Evolutionary conservation across 805 yeast genomes (phyloP), one percentile per base, ranked within the genome.

Genomic region (Spathaspora girioi): DNA sequence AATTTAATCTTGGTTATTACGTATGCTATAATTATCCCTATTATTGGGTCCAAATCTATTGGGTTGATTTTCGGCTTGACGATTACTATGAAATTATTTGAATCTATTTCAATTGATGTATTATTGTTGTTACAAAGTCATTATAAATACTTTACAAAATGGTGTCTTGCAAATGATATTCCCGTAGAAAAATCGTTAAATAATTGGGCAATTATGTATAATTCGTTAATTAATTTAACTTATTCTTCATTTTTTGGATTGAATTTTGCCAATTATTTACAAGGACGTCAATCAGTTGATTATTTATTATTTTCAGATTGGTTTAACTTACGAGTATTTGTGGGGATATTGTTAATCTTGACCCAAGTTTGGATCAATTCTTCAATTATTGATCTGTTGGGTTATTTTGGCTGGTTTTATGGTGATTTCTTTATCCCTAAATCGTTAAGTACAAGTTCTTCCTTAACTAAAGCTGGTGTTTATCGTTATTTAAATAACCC

Each of bases 321-420:
- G 75, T 66, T 78, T 56, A 72, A 70, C 45, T 74, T 83, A 54
- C 66, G 87, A 50, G 56, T 79, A n/a, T 84, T 86, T 49, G 60
- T 84, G 45, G 93, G 93, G 10, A 54, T 68, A 0, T 64, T 81
- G 52, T 70, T 87, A 35, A 70, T 84, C 14, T 57, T 76, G 7
- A 71, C 88, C 27, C 96, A 88, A 59, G 63, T 78, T 15, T 83
- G 89, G 86, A 85, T 89, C 35, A 82, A 86, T 57, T 59, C 75
- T 20, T 86, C 89, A 29, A 86, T 87, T 38, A 77, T 83, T 56
- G 80, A 81, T 43, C 82, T 87, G 47, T 82, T 88, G 56, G 93
- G 93, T 1, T 86, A 86, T 54, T 87, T 84, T 66, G 94, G 96
- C n/a, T 88, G 94, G 94, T 88, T 87, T 60, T 88, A 85, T 65